Base-by-base conservation (phyloP, 2,329 filamentous ascomycete species). In the Chaetothyriales sp. region DNA sequence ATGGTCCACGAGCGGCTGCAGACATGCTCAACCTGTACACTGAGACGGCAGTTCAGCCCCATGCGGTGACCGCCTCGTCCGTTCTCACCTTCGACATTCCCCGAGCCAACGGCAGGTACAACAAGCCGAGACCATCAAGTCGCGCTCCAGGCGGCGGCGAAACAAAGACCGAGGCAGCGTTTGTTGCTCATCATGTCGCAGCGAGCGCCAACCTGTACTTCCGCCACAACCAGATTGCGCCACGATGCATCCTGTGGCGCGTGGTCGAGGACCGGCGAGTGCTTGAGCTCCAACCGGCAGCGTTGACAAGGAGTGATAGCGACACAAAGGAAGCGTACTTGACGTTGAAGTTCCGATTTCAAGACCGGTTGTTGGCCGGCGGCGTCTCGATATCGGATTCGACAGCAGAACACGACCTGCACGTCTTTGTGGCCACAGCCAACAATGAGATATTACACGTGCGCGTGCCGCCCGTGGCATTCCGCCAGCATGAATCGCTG, bases 211-310 rank as follows among this genome's bases (percentile, higher is more conserved):
- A 87, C 2, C 77, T 97, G 51, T 95, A 87, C 71, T 89, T 94
- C 68, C 82, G 92, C 51, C 78, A 79, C 66, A 78, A 84, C 66
- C 80, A 85, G 63, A 74, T 78, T 57, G 82, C 84, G 57, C 92
- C 92, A 43, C 82, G 86, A 64, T 87, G 81, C 67, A 94, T 97
- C 65, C 76, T 95, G 47, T 98, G 92, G 92, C 81, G 90, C 60
- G 77, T 97, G 43, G 71, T 95, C 55, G 85, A 94, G 63, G 81
- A 87, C 62, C 81, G 82, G 63, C 85, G 79, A 59, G 74, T 88
- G 56, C 75, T 98, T 60, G 90, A 92, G 69, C 76, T 98, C 48
- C 85, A 87, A 64, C 82, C 81, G 43, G 81, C 86, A 54, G 92
- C 98, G 68, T 71, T 95, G 58, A 84, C 81, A 65, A 89, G 78